Conservation (phyloP, 495 filamentous ascomycete species). For the Lasiosphaeria ovina region DNA sequence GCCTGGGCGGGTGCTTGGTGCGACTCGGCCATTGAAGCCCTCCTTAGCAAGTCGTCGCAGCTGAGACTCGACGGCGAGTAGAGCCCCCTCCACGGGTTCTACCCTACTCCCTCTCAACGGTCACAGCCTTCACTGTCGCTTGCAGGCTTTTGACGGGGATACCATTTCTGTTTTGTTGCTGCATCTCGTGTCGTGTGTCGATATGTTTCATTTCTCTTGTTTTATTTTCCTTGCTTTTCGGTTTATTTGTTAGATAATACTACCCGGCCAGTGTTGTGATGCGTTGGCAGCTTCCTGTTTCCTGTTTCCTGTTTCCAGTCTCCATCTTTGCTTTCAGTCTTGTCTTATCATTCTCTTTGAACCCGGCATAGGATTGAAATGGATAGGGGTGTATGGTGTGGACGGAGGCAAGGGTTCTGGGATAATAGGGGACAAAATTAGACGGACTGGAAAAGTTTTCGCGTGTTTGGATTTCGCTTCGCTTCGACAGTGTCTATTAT, state of each 20-base stretch:
- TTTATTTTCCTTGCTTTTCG: background rate
- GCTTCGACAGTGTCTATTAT: background rate
- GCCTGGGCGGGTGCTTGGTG: constrained; percentile 14
- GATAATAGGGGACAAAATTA: background rate
- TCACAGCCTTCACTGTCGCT: background rate
- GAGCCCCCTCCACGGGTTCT: background rate
- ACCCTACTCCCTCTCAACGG: background rate
- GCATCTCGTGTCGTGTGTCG: background rate
- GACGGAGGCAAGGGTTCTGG: background rate
- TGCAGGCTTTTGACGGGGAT: background rate
- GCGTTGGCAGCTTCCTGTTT: too few relatives aligned
- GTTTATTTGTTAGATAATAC: too few relatives aligned
- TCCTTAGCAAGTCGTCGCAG: background rate
- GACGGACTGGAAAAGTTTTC: background rate
- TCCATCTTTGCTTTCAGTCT: too few relatives aligned
- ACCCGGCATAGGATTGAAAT: background rate
- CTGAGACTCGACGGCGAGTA: constrained; percentile 4
- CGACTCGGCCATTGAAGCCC: background rate
- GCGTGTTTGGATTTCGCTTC: background rate
- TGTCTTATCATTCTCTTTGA: too few relatives aligned
- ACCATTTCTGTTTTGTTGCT: background rate
- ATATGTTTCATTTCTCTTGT: background rate
- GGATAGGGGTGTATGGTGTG: background rate
- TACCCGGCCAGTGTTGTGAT: too few relatives aligned
- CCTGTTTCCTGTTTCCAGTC: too few relatives aligned